Conservation (phyloP, 257 asterid genomes). For the Agastache rugosa region DNA sequence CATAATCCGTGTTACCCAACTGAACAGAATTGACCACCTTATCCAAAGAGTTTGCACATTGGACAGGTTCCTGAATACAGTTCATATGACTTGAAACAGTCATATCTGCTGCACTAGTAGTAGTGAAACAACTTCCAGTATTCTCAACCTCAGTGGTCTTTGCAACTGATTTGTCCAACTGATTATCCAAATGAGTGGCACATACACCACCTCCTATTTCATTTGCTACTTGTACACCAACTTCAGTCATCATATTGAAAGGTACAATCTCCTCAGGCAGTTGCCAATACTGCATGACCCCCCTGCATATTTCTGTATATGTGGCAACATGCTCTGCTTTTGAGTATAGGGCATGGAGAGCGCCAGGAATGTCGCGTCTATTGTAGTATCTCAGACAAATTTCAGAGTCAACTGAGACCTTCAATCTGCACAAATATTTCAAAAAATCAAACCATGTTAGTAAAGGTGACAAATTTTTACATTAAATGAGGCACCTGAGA, state of each 20-base stretch:
- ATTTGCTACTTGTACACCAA: constrained; percentile 40
- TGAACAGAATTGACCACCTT: constrained; percentile 33
- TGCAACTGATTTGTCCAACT: constrained; percentile 32
- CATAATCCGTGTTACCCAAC: constrained; percentile 24
- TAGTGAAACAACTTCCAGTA: constrained; percentile 43
- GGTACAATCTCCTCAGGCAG: constrained; percentile 53
- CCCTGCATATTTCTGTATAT: constrained; percentile 75
- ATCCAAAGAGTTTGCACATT: constrained; percentile 30
- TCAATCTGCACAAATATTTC: constrained; percentile 56
- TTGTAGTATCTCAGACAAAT: constrained; percentile 68
- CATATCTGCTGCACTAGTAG: constrained; percentile 34
- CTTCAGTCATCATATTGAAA: constrained; percentile 42
- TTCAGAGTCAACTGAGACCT: constrained; percentile 50
- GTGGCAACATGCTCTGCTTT: constrained; percentile 52
- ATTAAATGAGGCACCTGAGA: constrained; percentile 32
- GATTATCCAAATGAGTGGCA: constrained; percentile 34
- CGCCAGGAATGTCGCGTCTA: constrained; percentile 55
- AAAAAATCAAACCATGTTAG: constrained; percentile 32
- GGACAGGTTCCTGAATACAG: constrained; percentile 32
- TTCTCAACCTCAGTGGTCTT: constrained; percentile 43
- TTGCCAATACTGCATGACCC: constrained; percentile 66
- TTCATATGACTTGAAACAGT: constrained; percentile 30
- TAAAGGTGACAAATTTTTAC: constrained; percentile 21
- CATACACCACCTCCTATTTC: constrained; percentile 43
- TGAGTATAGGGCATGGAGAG: constrained; percentile 56